Evolutionary conservation across 441 rosid genomes (phyloP).

Genomic region (Bocquillonia castaneifolia): DNA sequence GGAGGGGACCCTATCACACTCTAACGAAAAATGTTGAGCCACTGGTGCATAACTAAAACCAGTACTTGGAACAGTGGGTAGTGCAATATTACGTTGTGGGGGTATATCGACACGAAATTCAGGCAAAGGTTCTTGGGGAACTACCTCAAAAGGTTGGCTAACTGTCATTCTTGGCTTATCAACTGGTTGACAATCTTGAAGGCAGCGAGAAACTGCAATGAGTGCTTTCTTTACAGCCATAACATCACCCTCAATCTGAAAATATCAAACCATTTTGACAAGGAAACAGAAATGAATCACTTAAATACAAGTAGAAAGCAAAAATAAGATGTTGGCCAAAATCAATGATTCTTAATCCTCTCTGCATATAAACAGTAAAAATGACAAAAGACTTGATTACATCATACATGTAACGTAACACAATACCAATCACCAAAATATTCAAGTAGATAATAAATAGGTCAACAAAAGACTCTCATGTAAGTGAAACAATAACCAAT

Average conservation of each 20-base stretch:
- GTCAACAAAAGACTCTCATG: background rate
- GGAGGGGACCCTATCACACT: conserved; percentile 35
- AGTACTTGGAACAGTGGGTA: conserved; percentile 37
- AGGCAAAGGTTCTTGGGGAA: conserved; percentile 39
- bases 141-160: conserved; percentile 36
- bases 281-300: conserved; percentile 9
- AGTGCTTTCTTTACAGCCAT: conserved; percentile 73
- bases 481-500: background rate
- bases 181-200: conserved; percentile 65
- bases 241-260: conserved; percentile 80
- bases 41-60: conserved; percentile 38
- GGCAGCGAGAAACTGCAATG: conserved; percentile 61
- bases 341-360: background rate
- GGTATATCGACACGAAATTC: conserved; percentile 35
- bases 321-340: background rate
- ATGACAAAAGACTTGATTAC: background rate
- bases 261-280: conserved; percentile 17
- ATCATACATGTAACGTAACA: background rate
- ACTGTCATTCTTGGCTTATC: conserved; percentile 47
- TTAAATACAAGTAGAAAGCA: background rate
- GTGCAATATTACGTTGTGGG: conserved; percentile 37
- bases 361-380: background rate
- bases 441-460: background rate
- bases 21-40: conserved; percentile 36
- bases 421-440: background rate